Evolutionary conservation across 208 protist genomes (phyloP).

Genomic region (Leishmania lainsoni): DNA sequence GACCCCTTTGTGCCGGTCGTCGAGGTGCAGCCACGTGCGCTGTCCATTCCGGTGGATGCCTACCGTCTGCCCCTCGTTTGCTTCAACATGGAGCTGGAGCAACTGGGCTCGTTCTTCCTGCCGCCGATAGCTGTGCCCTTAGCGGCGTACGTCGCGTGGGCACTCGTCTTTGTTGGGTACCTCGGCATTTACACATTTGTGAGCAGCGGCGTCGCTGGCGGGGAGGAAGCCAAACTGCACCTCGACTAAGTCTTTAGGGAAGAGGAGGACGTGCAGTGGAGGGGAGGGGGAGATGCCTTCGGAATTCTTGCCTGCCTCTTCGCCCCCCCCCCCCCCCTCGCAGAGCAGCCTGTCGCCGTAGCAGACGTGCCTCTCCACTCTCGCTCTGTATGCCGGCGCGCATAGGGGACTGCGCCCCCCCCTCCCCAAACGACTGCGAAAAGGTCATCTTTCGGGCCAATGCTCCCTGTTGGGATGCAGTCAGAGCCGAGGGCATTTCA

Average conservation of each 20-base stretch:
- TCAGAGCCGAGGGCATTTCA: not conserved
- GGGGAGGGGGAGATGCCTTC: not conserved
- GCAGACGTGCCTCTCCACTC: not conserved
- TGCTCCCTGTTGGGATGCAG: not conserved
- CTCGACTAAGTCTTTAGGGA: not conserved
- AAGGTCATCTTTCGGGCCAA: not conserved
- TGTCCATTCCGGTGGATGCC: conserved; percentile 25
- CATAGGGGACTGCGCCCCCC: not conserved
- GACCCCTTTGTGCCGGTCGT: conserved; percentile 33
- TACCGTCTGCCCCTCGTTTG: conserved; percentile 25
- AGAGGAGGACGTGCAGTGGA: not conserved
- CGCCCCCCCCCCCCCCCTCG: not conserved
- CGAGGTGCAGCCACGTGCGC: conserved; percentile 28
- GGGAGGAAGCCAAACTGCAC: not conserved
- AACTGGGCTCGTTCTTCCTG: conserved; percentile 15
- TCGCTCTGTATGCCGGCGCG: not conserved
- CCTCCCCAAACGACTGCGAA: not conserved
- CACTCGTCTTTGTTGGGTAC: conserved; percentile 30
- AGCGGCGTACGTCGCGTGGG: conserved; percentile 17
- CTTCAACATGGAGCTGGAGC: conserved; percentile 43
- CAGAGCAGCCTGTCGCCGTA: not conserved
- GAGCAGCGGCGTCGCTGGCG: conserved; percentile 25
- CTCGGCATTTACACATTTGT: conserved; percentile 24
- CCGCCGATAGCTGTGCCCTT: conserved; percentile 26
- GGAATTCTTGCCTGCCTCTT: too few species aligned